phyloP scores from a whole-genome alignment of 495 filamentous ascomycete genomes.

The Lepidopterella palustris region DNA sequence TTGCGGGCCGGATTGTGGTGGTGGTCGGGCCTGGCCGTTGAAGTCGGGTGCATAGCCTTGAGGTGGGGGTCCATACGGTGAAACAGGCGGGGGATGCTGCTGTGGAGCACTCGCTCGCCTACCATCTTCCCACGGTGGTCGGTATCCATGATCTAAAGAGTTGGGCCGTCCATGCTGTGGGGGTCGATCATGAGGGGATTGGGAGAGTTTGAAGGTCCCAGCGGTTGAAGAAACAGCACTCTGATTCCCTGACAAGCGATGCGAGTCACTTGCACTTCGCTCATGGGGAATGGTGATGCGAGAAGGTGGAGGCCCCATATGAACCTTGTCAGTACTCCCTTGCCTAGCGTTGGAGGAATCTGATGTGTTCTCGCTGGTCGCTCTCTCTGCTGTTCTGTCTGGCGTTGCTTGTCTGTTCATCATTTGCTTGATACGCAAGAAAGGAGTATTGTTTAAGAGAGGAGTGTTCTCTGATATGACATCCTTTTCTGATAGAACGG shows the following conservation, averaged over 20 bases:
- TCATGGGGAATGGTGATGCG: background rate
- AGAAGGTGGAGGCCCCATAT: slow-evolving; percentile 7
- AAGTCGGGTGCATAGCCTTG: background rate
- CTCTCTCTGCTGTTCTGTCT: background rate
- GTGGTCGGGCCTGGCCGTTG: background rate
- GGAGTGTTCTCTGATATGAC: too few relatives aligned
- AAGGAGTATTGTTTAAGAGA: too few relatives aligned
- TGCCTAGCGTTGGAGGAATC: background rate
- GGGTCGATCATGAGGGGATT: background rate
- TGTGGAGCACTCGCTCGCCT: background rate
- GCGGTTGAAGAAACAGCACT: background rate
- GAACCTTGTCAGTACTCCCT: background rate
- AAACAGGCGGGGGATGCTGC: slow-evolving; percentile 1
- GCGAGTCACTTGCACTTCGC: slow-evolving; percentile 1
- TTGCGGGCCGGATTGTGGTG: background rate
- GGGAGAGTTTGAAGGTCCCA: background rate
- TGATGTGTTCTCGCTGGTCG: slow-evolving; percentile 1
- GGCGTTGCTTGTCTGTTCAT: background rate
- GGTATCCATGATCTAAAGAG: background rate
- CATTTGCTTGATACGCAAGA: slow-evolving; percentile 11
- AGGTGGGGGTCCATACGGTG: slow-evolving; percentile 1
- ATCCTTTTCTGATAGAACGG: too few relatives aligned
- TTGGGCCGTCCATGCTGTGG: background rate
- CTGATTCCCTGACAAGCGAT: background rate
- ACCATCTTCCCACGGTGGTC: slow-evolving; percentile 1